Evolutionary conservation across 495 filamentous ascomycete species (phyloP).

Genomic region (Bacidia rubella): DNA sequence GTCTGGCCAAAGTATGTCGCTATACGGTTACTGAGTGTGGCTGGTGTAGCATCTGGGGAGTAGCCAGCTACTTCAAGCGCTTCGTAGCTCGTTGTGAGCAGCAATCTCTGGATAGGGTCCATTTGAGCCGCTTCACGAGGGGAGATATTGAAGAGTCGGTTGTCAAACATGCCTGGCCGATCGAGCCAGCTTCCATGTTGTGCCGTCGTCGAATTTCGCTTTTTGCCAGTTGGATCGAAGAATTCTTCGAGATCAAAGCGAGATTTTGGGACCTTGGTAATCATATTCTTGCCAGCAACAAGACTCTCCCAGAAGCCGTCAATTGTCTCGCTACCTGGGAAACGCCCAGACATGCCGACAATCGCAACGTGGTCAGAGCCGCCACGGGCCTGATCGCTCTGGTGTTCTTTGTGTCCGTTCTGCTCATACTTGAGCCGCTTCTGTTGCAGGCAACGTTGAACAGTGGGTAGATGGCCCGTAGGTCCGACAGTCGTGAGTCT

Average conservation of each 20-base stretch:
- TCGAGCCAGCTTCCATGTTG: slow-evolving; percentile 27
- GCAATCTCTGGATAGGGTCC: slow-evolving; percentile 25
- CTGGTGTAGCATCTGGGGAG: slow-evolving; percentile 16
- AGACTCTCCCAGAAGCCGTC: slow-evolving; percentile 29
- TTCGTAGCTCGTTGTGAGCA: slow-evolving; percentile 24
- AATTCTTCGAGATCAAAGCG: slow-evolving; percentile 1
- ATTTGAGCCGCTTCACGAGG: slow-evolving; percentile 28
- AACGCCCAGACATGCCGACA: slow-evolving; percentile 35
- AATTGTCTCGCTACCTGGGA: slow-evolving; percentile 32
- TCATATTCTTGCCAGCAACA: neutral
- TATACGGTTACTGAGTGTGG: slow-evolving; percentile 20
- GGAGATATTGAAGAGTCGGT: slow-evolving; percentile 29
- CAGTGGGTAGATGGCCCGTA: neutral
- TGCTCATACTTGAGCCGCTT: neutral
- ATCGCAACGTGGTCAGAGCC: slow-evolving; percentile 27
- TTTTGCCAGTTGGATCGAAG: neutral
- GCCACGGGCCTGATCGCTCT: neutral
- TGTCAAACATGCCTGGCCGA: slow-evolving; percentile 25
- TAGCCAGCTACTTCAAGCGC: slow-evolving; percentile 27
- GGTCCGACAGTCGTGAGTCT: neutral
- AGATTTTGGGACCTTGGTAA: neutral
- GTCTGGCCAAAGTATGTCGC: slow-evolving; percentile 24
- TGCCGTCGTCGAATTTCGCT: neutral
- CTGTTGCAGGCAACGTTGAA: neutral
- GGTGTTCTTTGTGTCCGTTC: neutral